Conservation (phyloP, 352 stramenopile genomes). For the Globisporangium okanoganense region DNA sequence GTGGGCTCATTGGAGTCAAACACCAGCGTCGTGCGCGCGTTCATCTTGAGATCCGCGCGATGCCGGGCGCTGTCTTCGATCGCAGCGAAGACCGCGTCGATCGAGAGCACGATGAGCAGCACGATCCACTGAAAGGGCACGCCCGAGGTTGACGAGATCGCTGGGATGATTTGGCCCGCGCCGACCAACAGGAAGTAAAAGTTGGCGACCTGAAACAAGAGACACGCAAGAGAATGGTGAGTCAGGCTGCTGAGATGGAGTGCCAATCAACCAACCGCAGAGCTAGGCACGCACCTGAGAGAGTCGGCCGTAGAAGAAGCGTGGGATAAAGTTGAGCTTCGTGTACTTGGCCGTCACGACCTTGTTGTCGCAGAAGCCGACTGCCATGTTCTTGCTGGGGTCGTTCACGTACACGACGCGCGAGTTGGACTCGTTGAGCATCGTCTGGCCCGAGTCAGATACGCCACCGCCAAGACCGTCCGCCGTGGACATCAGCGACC, state of each 20-base stretch:
- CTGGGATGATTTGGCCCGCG: constrained; percentile 77
- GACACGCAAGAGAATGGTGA: neutral
- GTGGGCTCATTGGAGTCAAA: constrained; percentile 46
- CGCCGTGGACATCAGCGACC: constrained; percentile 13
- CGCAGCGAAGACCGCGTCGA: constrained; percentile 82
- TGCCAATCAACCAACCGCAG: too few relatives aligned
- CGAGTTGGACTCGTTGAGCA: constrained; percentile 40
- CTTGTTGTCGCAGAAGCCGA: constrained; percentile 75
- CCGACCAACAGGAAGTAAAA: constrained; percentile 91
- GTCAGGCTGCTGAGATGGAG: too few relatives aligned
- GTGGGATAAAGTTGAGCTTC: constrained; percentile 81
- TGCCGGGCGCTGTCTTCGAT: constrained; percentile 82
- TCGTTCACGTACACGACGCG: constrained; percentile 78
- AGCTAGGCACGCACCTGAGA: constrained; percentile 42
- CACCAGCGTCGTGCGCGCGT: constrained; percentile 54
- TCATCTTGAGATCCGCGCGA: constrained; percentile 78
- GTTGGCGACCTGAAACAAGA: constrained; percentile 46
- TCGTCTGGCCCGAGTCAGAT: constrained; percentile 8
- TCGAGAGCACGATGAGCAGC: constrained; percentile 76
- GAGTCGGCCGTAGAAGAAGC: constrained; percentile 81
- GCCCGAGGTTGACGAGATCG: constrained; percentile 81
- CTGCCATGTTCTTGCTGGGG: constrained; percentile 36
- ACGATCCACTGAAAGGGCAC: constrained; percentile 89
- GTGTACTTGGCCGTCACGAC: constrained; percentile 87
- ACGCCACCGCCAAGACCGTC: neutral